These are phyloP conservation scores for Gamsiella multidivaricata DNA, from an alignment of 192 early-diverging fungal genomes.

Conservation along the genomic window DNA sequence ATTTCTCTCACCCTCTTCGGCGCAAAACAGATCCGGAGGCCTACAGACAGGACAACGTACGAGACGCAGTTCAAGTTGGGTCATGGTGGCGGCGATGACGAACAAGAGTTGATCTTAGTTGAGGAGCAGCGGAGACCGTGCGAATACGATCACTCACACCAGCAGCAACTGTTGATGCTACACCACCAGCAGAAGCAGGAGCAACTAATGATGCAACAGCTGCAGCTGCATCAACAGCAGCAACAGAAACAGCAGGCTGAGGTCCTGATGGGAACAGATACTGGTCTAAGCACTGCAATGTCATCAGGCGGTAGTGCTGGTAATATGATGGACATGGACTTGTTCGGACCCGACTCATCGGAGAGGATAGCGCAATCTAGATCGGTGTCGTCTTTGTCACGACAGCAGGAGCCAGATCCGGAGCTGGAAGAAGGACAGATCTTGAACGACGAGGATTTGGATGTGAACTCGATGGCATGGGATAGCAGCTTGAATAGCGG, in stretches of 20 bases:
- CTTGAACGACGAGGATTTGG: constrained; percentile 33
- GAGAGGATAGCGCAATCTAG: constrained; percentile 9
- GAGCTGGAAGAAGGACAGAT: constrained; percentile 47
- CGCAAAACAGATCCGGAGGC: constrained; percentile 42
- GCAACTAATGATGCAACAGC: constrained; percentile 25
- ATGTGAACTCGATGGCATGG: constrained; percentile 24
- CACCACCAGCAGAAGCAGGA: constrained; percentile 34
- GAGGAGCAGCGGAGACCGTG: constrained; percentile 40
- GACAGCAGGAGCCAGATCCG: constrained; percentile 22
- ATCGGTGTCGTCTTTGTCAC: constrained; percentile 23
- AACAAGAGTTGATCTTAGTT: constrained; percentile 22
- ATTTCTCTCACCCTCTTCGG: constrained; percentile 51
- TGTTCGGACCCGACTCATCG: constrained; percentile 10
- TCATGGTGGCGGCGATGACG: constrained; percentile 47
- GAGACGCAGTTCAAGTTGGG: constrained; percentile 40
- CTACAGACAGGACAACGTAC: constrained; percentile 41
- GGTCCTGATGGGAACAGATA: neutral
- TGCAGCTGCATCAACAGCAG: constrained; percentile 2
- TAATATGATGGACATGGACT: constrained; percentile 18
- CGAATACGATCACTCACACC: constrained; percentile 38
- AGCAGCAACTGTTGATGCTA: constrained; percentile 34
- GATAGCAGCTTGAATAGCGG: neutral
- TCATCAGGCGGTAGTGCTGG: neutral
- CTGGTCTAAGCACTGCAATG: neutral
- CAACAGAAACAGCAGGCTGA: constrained; percentile 13